Conservation (phyloP, 2,329 filamentous ascomycete genomes). For the Phaeosphaeriaceae sp. region DNA sequence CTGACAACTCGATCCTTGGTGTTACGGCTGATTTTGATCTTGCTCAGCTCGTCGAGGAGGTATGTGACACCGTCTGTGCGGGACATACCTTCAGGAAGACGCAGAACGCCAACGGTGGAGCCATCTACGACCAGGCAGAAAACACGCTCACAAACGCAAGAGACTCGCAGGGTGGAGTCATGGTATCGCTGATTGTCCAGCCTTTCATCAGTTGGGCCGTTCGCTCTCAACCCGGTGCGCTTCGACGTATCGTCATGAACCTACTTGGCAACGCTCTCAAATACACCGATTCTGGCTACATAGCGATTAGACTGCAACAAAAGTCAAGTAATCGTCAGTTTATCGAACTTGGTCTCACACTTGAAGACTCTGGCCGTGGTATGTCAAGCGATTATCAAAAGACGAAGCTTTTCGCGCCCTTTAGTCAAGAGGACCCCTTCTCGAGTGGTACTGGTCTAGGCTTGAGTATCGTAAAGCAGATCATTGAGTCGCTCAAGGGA, state of each 20-base stretch:
- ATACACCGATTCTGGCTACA: conserved; percentile 42
- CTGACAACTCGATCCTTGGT: conserved; percentile 39
- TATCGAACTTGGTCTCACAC: conserved; percentile 42
- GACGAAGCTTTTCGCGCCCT: conserved; percentile 41
- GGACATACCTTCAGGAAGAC: conserved; percentile 55
- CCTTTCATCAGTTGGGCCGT: conserved; percentile 38
- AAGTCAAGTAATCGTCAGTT: conserved; percentile 15
- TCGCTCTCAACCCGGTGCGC: conserved; percentile 40
- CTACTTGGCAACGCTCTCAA: conserved; percentile 46
- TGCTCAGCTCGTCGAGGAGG: conserved; percentile 55
- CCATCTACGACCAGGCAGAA: conserved; percentile 34
- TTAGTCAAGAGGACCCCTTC: conserved; percentile 46
- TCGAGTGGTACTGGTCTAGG: conserved; percentile 44
- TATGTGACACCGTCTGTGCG: conserved; percentile 61
- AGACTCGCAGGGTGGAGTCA: conserved; percentile 27
- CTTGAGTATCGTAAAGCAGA: conserved; percentile 45
- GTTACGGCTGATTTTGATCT: conserved; percentile 41
- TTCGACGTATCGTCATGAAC: conserved; percentile 45
- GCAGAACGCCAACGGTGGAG: conserved; percentile 27
- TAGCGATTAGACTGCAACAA: conserved; percentile 33
- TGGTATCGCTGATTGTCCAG: conserved; percentile 39
- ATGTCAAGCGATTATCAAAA: conserved; percentile 45
- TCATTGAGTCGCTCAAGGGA: conserved; percentile 41
- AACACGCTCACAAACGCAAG: conserved; percentile 20
- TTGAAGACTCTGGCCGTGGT: conserved; percentile 45